Evolutionary conservation across 1,139 yeast species (phyloP), one percentile per base, ranked within the genome.

Genomic region (Suhomyces maxii): DNA sequence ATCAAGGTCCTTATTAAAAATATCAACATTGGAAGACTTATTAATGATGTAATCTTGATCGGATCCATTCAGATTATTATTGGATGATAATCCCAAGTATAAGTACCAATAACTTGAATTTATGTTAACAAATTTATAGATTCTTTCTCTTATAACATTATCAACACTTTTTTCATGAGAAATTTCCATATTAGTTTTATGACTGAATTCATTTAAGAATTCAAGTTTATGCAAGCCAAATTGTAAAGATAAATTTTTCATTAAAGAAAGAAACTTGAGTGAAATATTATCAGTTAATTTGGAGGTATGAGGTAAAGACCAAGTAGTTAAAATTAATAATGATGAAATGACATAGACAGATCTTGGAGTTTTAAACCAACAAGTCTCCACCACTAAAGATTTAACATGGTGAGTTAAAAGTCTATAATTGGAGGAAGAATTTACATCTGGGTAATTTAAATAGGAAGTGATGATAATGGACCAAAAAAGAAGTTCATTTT

Each of bases 331-430:
- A 26, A 75, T 65, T 38, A 74, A 60, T 40, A 75, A 63, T 3
- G 79, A 65, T 7, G 71, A 63, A 30, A 75, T 57, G 8, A 73
- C 68, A 50, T 71, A 73, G 13, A 74, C 68, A 25, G 76, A 71
- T 51, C 79, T 64, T 9, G 80, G 80, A 25, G 79, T 75, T 40
- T 67, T 63, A 45, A 70, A 60, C 80, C 79, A 75, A 56, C 79
- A 73, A 46, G 64, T 68, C 41, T 65, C 66, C 38, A 73, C 79
- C 36, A 74, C 77, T 53, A 73, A 61, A 18, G 65, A 55, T 47
- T 71, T 72, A 34, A 74, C 60, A 47, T 73, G 77, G 23, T 63
- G 60, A 1, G 68, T 52, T 39, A 75, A 59, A 8, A 45, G 49
- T 32, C 52, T 41, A 53, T 73, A 73, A 34, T 53, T 55, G 12